These are phyloP conservation scores for Aspergillus sp. DNA, from an alignment of 2,329 filamentous ascomycete genomes.

Conservation along the genomic window DNA sequence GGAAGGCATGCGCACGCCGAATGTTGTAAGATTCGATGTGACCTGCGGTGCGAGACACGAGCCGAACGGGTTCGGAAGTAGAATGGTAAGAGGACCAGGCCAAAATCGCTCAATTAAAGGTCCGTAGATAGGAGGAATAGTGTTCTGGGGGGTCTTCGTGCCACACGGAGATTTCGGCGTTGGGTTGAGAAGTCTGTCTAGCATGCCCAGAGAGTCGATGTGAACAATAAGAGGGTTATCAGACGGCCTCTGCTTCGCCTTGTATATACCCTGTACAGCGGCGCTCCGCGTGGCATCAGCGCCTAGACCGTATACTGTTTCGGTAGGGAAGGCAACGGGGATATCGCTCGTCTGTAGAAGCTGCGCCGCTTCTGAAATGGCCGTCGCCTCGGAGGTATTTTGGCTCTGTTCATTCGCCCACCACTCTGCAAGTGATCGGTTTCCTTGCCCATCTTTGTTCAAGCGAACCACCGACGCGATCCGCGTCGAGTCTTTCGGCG, in stretches of 20 bases:
- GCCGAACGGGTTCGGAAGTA: conserved; percentile 71
- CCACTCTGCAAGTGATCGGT: conserved; percentile 37
- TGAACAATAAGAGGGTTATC: conserved; percentile 97
- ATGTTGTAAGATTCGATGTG: conserved; percentile 78
- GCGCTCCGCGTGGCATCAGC: conserved; percentile 85
- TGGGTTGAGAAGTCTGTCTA: conserved; percentile 61
- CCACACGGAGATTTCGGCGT: conserved; percentile 23
- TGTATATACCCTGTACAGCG: conserved; percentile 88
- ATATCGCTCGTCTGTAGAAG: conserved; percentile 65
- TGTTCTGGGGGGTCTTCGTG: conserved; percentile 30
- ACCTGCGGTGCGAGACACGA: conserved; percentile 84
- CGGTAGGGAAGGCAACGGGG: conserved; percentile 93
- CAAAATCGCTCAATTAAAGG: conserved; percentile 81
- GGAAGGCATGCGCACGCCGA: conserved; percentile 86
- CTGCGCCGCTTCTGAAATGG: conserved; percentile 65
- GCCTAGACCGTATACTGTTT: conserved; percentile 96
- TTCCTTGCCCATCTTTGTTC: conserved; percentile 33
- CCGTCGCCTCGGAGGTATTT: conserved; percentile 47
- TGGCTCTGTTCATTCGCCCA: conserved; percentile 38
- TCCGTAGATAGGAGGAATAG: conserved; percentile 72
- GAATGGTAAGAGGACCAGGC: conserved; percentile 90
- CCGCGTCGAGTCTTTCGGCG: conserved; percentile 27
- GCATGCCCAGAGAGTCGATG: conserved; percentile 75
- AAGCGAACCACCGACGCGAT: conserved; percentile 41
- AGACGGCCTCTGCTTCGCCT: conserved; percentile 82